Evolutionary conservation across 2,329 filamentous ascomycete species (phyloP), one percentile per base, ranked within the genome.

Genomic region (Fusarium irregulare): DNA sequence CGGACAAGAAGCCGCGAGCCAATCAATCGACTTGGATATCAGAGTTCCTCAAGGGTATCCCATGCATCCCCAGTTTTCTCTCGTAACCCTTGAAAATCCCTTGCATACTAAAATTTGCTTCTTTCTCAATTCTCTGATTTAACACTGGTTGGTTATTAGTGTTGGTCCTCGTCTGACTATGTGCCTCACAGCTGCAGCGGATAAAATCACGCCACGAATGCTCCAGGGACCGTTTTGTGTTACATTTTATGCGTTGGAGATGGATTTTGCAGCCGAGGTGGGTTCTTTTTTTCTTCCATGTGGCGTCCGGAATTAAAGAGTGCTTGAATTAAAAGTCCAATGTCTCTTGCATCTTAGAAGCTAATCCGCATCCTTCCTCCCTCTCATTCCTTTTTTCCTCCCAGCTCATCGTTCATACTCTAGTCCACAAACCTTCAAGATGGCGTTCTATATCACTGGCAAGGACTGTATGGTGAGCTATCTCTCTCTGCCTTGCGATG

Each of bases 391-490:
- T 37, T 32, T 23, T 40, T 48, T 23, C 18, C 12, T 14, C 12
- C 3, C 2, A 30, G 28, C 6, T 30, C 45, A 49, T 20, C 27
- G 6, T 23, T 46, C 18, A 18, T 53, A 21, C 14, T 41, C 21
- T 59, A 8, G 16, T 40, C 14, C 23, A 10, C 21, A 25, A 41
- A 12, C 16, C 9, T 55, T 44, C 50, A 56, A 27, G n/a, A 73
- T 73, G 71, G 60, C 71, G 9, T 73, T 56, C n/a, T 62, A 63
- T 1, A 73, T 73, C 3, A 71, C 73, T 10, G 71, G 71, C 23
- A 72, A 73, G 48, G 71, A 73, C 27, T 72, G 68, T 9, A 73
- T 73, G 71, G 71, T 73, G 51, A 48, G 12, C 7, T 27, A 28
- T 28, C 27, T 28, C 27, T 4, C 0, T 8, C 11, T 10, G 3